A percentile compares a stretch with the other conserved stretches of the same genome.
Evolutionary conservation across 208 protist species (phyloP).

Genomic region (Angomonas ambiguus): DNA sequence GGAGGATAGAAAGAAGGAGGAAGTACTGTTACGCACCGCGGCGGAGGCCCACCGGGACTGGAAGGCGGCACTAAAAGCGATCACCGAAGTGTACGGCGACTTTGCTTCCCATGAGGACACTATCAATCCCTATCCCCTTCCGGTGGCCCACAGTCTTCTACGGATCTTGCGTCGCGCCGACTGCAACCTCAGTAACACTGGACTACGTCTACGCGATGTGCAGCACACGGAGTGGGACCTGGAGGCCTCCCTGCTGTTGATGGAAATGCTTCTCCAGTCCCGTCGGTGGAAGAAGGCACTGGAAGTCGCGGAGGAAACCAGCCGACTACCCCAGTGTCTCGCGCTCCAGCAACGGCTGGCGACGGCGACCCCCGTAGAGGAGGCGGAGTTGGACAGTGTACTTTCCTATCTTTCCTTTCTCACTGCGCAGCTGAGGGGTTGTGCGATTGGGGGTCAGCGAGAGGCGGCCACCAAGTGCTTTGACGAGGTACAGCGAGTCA

Average conservation of each 20-base stretch:
- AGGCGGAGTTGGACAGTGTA: slow-evolving; percentile 5
- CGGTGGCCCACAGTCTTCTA: slow-evolving; percentile 37
- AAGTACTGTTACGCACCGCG: slow-evolving; percentile 14
- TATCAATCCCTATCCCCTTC: slow-evolving; percentile 17
- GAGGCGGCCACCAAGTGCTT: slow-evolving; percentile 45
- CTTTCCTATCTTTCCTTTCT: slow-evolving; percentile 27
- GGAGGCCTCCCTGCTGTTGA: slow-evolving; percentile 30
- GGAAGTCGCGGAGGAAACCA: slow-evolving; percentile 34
- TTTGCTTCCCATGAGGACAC: background rate
- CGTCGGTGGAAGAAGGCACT: slow-evolving; percentile 61
- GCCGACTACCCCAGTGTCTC: slow-evolving; percentile 22
- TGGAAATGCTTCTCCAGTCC: slow-evolving; percentile 46
- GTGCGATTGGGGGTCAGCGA: slow-evolving; percentile 56
- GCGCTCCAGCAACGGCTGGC: background rate
- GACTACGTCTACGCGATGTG: slow-evolving; percentile 34
- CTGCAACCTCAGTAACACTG: slow-evolving; percentile 70
- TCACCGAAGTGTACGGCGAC: slow-evolving; percentile 23
- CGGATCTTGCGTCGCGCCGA: slow-evolving; percentile 33
- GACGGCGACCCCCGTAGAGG: background rate
- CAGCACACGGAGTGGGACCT: slow-evolving; percentile 37
- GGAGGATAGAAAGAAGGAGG: background rate
- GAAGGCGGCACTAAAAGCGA: slow-evolving; percentile 29
- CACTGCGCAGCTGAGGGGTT: slow-evolving; percentile 46
- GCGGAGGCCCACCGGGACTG: slow-evolving; percentile 46
- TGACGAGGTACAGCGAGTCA: slow-evolving; percentile 36